phyloP scores from a whole-genome alignment of 1,284 basidiomycete species.

The Trichosporon sp. region DNA sequence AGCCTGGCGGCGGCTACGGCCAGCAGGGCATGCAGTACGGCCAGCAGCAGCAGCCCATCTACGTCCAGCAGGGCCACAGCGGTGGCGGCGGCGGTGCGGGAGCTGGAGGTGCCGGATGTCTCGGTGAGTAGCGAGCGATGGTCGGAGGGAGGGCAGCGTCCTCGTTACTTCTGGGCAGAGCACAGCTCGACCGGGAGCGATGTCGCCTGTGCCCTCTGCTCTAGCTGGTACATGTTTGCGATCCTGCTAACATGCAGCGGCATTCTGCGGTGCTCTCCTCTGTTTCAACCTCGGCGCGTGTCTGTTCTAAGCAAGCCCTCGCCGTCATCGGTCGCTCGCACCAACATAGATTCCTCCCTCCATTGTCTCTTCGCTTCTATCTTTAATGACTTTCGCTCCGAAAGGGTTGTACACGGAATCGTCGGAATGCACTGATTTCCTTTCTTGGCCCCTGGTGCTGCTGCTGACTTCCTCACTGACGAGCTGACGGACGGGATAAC shows the following conservation, averaged over 20 bases:
- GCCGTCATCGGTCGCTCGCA: not conserved
- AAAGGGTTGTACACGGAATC: constrained; percentile 7
- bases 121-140: not conserved
- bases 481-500: not conserved
- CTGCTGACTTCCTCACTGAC: not conserved
- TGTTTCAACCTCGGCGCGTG: constrained; percentile 32
- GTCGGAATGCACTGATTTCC: constrained; percentile 12
- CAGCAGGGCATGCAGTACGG: constrained; percentile 30
- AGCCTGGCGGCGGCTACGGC: not conserved
- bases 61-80: constrained; percentile 32
- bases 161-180: no score
- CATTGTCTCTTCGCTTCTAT: not conserved
- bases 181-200: no score
- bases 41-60: constrained; percentile 29
- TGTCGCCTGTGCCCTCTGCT: not conserved
- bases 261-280: constrained; percentile 18
- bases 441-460: not conserved
- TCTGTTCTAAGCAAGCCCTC: constrained; percentile 26
- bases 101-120: constrained; percentile 12
- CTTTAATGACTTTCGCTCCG: not conserved
- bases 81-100: constrained; percentile 23
- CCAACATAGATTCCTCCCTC: not conserved
- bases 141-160: not conserved
- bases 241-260: not conserved
- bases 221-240: not conserved